These are phyloP conservation scores for Aspergillus pseudotamarii DNA, from an alignment of 2,329 filamentous ascomycete species.

Conservation along the genomic window DNA sequence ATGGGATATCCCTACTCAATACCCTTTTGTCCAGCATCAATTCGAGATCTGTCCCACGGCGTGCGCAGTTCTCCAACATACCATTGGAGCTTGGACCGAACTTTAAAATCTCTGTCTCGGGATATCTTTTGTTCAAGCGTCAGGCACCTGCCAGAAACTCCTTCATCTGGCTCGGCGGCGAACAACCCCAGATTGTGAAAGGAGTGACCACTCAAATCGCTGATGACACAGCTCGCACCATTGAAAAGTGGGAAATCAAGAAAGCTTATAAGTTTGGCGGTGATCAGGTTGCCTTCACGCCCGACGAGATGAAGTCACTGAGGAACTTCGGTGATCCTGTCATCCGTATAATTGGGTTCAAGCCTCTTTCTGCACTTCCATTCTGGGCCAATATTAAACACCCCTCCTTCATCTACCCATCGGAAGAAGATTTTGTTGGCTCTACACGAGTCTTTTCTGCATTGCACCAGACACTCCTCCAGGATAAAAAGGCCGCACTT, in stretches of 20 bases:
- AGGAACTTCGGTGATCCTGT: constrained; percentile 79
- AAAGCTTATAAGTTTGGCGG: constrained; percentile 97
- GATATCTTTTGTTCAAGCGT: constrained; percentile 84
- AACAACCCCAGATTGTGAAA: constrained; percentile 76
- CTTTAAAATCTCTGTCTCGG: constrained; percentile 86
- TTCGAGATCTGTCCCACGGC: constrained; percentile 82
- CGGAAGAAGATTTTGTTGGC: constrained; percentile 84
- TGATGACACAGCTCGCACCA: constrained; percentile 73
- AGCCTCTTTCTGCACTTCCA: constrained; percentile 72
- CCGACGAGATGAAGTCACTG: constrained; percentile 78
- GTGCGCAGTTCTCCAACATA: constrained; percentile 84
- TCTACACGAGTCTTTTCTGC: constrained; percentile 92
- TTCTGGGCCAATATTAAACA: constrained; percentile 85
- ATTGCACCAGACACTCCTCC: constrained; percentile 81
- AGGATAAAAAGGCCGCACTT: constrained; percentile 77
- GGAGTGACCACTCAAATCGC: constrained; percentile 75
- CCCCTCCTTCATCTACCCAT: constrained; percentile 91
- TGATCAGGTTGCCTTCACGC: constrained; percentile 81
- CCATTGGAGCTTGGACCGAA: constrained; percentile 84
- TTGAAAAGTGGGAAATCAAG: constrained; percentile 79
- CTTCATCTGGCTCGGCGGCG: constrained; percentile 87
- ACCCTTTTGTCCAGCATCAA: constrained; percentile 86
- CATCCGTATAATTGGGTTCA: constrained; percentile 93
- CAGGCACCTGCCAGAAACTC: constrained; percentile 80
- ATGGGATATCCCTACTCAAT: constrained; percentile 77